Evolutionary conservation across 768 basidiomycete genomes (phyloP), one percentile per base, ranked within the genome.

Genomic region (Russula virescens): DNA sequence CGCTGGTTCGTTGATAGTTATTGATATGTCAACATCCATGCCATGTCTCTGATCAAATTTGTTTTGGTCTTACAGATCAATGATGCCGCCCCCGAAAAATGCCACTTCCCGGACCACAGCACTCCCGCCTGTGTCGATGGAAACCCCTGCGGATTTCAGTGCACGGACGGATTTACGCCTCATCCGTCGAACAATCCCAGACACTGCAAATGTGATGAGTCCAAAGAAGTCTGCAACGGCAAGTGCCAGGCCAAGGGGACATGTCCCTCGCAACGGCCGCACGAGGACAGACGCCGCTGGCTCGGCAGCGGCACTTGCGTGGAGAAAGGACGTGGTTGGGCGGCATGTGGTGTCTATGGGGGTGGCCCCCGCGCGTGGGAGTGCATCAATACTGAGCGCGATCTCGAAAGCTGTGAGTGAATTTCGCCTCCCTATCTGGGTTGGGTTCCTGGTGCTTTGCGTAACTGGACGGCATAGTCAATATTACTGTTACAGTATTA

Each of bases 381-480:
- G 62, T 82, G 81, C 61, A 66, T 83, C 49, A 69, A 83, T 65
- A 80, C 76, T 1, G 73, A 71, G 61, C 72, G 68, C 45, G 80
- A 83, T 45, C 74, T 83, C 9, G 81, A 81, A 69, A 81, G 81
- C 71, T 83, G 82, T 83, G 58, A 60, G 81, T 77, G 8, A 31
- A 31, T 4, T 31, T 31, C 31, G 31, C 8, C 8, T 31, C 31
- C 31, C 5, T 4, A 8, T 31, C 31, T 31, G n/a, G n/a, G n/a
- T n/a, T n/a, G n/a, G n/a, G n/a, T 31, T 31, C 31, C 5, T 31
- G 3, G 31, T 31, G 5, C 31, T 31, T 31, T 3, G 31, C 31
- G 8, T 31, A 8, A 31, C n/a, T n/a, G n/a, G 3, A 31, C 31
- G 31, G 31, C 31, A 31, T 31, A n/a, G 31, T 8, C 31, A 31